A percentile compares a stretch with the other conserved stretches of the same genome.
Evolutionary conservation across 2,329 filamentous ascomycete genomes (phyloP).

Genomic region (Bipolaris gigantea): DNA sequence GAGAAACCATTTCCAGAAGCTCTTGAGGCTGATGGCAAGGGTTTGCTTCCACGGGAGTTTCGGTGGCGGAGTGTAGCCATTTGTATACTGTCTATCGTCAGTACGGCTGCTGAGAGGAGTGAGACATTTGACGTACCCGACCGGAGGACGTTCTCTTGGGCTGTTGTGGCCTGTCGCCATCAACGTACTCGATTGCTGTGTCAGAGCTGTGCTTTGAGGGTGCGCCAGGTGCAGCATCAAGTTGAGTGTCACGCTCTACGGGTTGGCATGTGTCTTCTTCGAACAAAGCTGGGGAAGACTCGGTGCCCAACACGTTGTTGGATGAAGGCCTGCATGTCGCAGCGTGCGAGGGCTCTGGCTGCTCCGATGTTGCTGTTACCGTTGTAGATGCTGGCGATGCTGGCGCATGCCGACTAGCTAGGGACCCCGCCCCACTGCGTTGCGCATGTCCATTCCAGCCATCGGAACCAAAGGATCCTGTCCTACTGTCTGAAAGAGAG

Average conservation of each 20-base stretch:
- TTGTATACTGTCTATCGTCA: slow-evolving; percentile 32
- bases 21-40: slow-evolving; percentile 59
- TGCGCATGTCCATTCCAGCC: slow-evolving; percentile 41
- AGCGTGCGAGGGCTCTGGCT: slow-evolving; percentile 3
- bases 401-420: slow-evolving; percentile 29
- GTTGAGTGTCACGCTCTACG: slow-evolving; percentile 4
- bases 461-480: slow-evolving; percentile 38
- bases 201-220: slow-evolving; percentile 24
- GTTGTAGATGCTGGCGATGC: slow-evolving; percentile 10
- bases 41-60: slow-evolving; percentile 60
- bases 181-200: slow-evolving; percentile 19
- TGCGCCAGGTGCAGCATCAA: slow-evolving; percentile 12
- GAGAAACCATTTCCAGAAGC: slow-evolving; percentile 72
- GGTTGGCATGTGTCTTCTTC: slow-evolving; percentile 27
- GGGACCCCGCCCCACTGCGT: slow-evolving; percentile 29
- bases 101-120: background rate
- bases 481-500: slow-evolving; percentile 48
- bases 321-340: slow-evolving; percentile 16
- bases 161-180: slow-evolving; percentile 14
- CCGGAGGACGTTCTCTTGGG: slow-evolving; percentile 17
- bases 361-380: slow-evolving; percentile 15
- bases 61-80: slow-evolving; percentile 49
- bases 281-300: slow-evolving; percentile 37
- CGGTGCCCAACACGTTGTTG: slow-evolving; percentile 18
- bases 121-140: slow-evolving; percentile 18